Percentiles rank a stretch among this genome's conserved stretches.
These are phyloP conservation scores for Posidonia oceanica DNA, from an alignment of 116 monocot genomes.

Conservation along the genomic window DNA sequence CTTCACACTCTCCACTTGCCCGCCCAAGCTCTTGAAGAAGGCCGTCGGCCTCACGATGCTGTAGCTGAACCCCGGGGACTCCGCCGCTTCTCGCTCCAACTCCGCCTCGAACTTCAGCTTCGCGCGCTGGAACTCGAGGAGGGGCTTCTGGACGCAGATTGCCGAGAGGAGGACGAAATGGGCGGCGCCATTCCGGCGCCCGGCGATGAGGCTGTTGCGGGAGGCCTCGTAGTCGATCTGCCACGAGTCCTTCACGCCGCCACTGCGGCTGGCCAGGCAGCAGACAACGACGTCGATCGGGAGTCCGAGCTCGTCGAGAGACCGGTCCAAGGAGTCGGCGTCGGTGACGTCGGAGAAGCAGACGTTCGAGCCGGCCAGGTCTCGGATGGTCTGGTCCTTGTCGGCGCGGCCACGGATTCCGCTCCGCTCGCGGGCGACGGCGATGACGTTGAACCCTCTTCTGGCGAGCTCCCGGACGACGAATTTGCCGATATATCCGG, in stretches of 20 bases:
- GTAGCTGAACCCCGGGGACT: slow-evolving; percentile 48
- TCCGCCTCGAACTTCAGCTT: slow-evolving; percentile 93
- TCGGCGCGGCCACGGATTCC: slow-evolving; percentile 43
- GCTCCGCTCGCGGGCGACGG: slow-evolving; percentile 54
- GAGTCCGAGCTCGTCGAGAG: slow-evolving; percentile 25
- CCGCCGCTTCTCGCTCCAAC: slow-evolving; percentile 22
- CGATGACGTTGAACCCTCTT: slow-evolving; percentile 58
- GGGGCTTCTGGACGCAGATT: slow-evolving; percentile 94
- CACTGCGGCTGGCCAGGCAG: slow-evolving; percentile 88
- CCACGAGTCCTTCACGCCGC: slow-evolving; percentile 84
- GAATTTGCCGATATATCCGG: slow-evolving; percentile 85
- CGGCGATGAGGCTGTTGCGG: slow-evolving; percentile 55
- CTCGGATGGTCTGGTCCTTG: slow-evolving; percentile 16
- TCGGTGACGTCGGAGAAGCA: slow-evolving; percentile 95
- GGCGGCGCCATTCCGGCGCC: slow-evolving; percentile 42
- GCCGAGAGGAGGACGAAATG: slow-evolving; percentile 97
- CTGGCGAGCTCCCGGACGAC: slow-evolving; percentile 68
- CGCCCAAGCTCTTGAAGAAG: slow-evolving; percentile 93
- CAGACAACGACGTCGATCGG: slow-evolving; percentile 65
- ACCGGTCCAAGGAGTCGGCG: slow-evolving; percentile 20
- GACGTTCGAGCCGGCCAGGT: slow-evolving; percentile 41
- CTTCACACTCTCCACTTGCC: slow-evolving; percentile 85
- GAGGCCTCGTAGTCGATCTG: slow-evolving; percentile 67
- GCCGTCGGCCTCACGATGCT: slow-evolving; percentile 95
- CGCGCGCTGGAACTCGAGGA: slow-evolving; percentile 94